Evolutionary conservation across 371 early-diverging fungal species (phyloP).

Genomic region (Catenaria anguillulae): DNA sequence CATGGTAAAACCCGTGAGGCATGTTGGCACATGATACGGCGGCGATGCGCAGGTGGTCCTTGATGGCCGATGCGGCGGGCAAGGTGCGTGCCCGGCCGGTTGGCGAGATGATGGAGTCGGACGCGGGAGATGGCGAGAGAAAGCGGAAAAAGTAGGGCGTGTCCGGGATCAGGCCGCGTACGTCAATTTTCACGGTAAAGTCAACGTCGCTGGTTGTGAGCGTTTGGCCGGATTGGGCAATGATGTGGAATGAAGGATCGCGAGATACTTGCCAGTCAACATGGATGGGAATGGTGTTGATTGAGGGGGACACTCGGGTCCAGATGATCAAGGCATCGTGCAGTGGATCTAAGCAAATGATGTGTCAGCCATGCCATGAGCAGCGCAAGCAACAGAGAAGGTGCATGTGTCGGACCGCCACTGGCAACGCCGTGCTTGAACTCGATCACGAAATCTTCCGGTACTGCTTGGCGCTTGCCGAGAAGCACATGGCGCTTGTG

Average conservation of each 20-base stretch:
- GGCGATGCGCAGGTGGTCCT: not conserved
- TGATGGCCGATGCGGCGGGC: not conserved
- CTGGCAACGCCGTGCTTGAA: not conserved
- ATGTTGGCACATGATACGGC: not conserved
- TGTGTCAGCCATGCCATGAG: not conserved
- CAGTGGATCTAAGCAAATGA: not conserved
- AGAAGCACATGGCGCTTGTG: not conserved
- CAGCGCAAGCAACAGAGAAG: not conserved
- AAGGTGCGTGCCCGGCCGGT: not conserved
- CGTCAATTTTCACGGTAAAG: slow-evolving; percentile 6
- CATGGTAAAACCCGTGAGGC: not conserved
- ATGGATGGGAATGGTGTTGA: not conserved
- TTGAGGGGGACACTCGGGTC: not conserved
- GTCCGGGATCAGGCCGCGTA: not conserved
- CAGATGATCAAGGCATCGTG: not conserved
- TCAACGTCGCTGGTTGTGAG: not conserved
- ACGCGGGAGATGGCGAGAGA: too few relatives aligned
- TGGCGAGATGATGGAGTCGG: not conserved
- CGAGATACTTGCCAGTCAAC: not conserved
- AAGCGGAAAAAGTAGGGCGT: not conserved
- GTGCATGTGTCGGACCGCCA: too few relatives aligned
- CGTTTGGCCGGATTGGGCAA: not conserved
- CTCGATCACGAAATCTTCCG: not conserved
- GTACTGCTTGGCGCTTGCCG: not conserved
- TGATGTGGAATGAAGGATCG: not conserved